Evolutionary conservation across 1,139 yeast genomes (phyloP), one percentile per base, ranked within the genome.

Genomic region (Diutina scorzettiae): DNA sequence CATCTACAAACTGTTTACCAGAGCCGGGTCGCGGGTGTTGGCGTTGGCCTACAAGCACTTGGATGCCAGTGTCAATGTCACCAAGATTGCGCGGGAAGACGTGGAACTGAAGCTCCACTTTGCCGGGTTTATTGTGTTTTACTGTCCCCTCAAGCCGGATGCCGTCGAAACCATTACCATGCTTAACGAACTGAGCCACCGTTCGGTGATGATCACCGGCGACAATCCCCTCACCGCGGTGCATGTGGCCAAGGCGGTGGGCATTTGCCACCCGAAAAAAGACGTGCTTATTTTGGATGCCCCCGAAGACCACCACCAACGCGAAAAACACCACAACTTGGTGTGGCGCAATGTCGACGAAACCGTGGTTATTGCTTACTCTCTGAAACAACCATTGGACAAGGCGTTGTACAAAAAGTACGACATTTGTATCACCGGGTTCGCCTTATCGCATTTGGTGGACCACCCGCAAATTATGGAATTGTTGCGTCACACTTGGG

Each of bases 141-240:
- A 86, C 58, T 89, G 97, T 67, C 98, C 99, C 30, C 76, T 91
- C 71, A 91, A 91, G 61, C 73, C 72, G 39, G 99, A 91, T 65
- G 98, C 98, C 34, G 68, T 85, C 57, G 91, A 80, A 52, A 82
- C 96, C 41, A 81, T 91, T 52, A 70, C 78, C 56, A 89, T 87
- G 96, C 73, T 91, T 61, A 91, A 86, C 60, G 95, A 87, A 57
- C 87, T 96, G 1, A 80, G 93, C 44, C 99, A 91, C 60, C 86
- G 99, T 59, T 80, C 82, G 60, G 78, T 93, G 42, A 91, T 91
- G 98, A 93, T 93, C 54, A 91, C 99, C 46, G 99, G 98, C 69
- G 99, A 91, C 63, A 93, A 91, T 60, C 97, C 98, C 30, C 75
- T 91, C 57, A 91, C 99, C 49, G 99, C 98, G 31, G 93, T 94